phyloP scores from a whole-genome alignment of 805 yeast genomes.

The Ogataea thermomethanolica region DNA sequence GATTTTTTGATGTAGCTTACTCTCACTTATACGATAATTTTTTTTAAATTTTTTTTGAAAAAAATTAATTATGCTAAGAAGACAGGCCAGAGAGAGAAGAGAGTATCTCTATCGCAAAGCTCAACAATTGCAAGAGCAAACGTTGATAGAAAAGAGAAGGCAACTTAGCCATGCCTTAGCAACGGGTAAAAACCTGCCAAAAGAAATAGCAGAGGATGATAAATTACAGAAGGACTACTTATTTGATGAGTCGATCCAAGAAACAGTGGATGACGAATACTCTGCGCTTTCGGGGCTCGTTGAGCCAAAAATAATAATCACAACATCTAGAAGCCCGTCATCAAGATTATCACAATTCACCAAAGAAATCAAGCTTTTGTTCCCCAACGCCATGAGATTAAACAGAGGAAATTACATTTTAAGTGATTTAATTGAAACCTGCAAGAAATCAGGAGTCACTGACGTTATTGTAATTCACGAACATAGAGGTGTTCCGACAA shows the following conservation, averaged over 20 bases:
- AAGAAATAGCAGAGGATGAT: slow-evolving; percentile 85
- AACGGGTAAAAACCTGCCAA: slow-evolving; percentile 83
- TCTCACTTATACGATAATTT: no score
- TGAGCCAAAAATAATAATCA: slow-evolving; percentile 88
- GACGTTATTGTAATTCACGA: slow-evolving; percentile 88
- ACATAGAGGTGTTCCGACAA: slow-evolving; percentile 97
- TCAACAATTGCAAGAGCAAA: slow-evolving; percentile 84
- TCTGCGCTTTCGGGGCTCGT: slow-evolving; percentile 78
- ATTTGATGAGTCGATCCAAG: slow-evolving; percentile 71
- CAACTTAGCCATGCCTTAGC: slow-evolving; percentile 85
- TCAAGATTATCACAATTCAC: slow-evolving; percentile 84
- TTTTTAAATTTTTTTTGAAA: neutral
- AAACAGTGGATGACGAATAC: slow-evolving; percentile 84
- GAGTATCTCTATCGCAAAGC: slow-evolving; percentile 90
- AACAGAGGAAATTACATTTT: slow-evolving; percentile 92
- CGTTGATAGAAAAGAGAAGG: slow-evolving; percentile 80
- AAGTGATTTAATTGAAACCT: slow-evolving; percentile 79
- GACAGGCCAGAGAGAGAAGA: slow-evolving; percentile 94
- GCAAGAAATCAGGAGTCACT: slow-evolving; percentile 71
- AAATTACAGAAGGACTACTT: slow-evolving; percentile 76
- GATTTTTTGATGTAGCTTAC: neutral
- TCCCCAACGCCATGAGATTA: slow-evolving; percentile 84
- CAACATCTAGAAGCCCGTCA: slow-evolving; percentile 91
- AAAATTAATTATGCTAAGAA: slow-evolving; percentile 56
- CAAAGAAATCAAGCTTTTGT: slow-evolving; percentile 83